Conservation (phyloP, 192 early-diverging fungal genomes). For the Mortierella alpina region DNA sequence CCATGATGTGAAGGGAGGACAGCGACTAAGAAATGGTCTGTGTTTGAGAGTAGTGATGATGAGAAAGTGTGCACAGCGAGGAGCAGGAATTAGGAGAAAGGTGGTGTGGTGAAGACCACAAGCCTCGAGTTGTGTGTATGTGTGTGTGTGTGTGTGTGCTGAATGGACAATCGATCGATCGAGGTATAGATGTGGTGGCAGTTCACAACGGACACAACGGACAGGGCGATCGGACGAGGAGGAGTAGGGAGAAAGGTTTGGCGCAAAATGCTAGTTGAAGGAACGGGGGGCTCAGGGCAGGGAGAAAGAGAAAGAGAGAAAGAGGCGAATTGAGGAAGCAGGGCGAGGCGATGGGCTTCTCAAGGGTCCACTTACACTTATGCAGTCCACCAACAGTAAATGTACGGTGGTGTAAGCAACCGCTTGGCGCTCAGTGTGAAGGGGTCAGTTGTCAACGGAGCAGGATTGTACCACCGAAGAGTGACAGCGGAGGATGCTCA, state of each 20-base stretch:
- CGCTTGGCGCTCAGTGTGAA: no score
- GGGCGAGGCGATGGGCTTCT: no score
- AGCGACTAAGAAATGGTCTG: background rate
- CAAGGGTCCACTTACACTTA: no score
- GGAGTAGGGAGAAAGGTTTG: no score
- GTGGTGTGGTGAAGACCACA: background rate
- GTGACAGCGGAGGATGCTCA: no score
- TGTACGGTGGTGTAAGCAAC: no score
- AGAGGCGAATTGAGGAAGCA: background rate
- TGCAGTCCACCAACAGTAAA: no score
- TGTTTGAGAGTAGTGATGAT: background rate
- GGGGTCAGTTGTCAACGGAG: no score
- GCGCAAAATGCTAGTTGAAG: no score
- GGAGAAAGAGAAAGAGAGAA: background rate
- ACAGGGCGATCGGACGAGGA: no score
- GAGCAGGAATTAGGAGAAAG: background rate
- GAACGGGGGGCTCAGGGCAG: background rate
- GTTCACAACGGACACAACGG: no score
- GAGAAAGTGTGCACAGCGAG: background rate
- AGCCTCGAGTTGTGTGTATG: background rate
- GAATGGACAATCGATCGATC: constrained; percentile 3
- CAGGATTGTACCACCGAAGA: no score
- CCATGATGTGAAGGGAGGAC: background rate
- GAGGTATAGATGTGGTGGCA: background rate
- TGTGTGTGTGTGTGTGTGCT: background rate